Percentiles rank a stretch among this genome's conserved stretches.
phyloP scores from a whole-genome alignment of 352 stramenopile genomes.

The Phytophthora capsici region DNA sequence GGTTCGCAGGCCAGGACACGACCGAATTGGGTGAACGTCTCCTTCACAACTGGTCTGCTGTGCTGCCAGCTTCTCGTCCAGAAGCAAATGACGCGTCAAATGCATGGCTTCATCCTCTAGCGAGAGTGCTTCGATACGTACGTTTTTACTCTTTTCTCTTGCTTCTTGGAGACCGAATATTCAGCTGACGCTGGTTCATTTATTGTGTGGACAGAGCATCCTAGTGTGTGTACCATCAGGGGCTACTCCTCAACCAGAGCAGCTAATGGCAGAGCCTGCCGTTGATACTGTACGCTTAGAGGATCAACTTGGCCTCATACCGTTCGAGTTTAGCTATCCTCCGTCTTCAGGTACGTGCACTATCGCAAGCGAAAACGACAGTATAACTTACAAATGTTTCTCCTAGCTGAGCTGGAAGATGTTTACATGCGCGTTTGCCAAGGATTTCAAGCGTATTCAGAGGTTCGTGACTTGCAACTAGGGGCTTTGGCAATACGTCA shows the following conservation, averaged over 20 bases:
- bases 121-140: slow-evolving; percentile 67
- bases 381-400: background rate
- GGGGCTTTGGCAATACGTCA: background rate
- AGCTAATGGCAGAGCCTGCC: slow-evolving; percentile 25
- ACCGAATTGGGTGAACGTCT: slow-evolving; percentile 64
- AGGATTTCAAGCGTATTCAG: slow-evolving; percentile 72
- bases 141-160: slow-evolving; percentile 16
- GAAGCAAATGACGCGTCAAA: slow-evolving; percentile 18
- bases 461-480: slow-evolving; percentile 41
- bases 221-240: slow-evolving; percentile 51
- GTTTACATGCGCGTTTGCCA: slow-evolving; percentile 67
- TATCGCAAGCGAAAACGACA: background rate
- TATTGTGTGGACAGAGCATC: slow-evolving; percentile 54
- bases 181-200: slow-evolving; percentile 7
- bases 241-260: slow-evolving; percentile 29
- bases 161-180: background rate
- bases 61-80: slow-evolving; percentile 30
- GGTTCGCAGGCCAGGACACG: slow-evolving; percentile 74
- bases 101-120: slow-evolving; percentile 54
- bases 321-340: slow-evolving; percentile 71
- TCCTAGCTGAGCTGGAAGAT: slow-evolving; percentile 43
- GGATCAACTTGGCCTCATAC: slow-evolving; percentile 42
- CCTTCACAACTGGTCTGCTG: slow-evolving; percentile 53
- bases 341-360: slow-evolving; percentile 27
- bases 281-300: slow-evolving; percentile 54